Evolutionary conservation across 371 early-diverging fungal species (phyloP).

Genomic region (Apophysomyces variabilis): DNA sequence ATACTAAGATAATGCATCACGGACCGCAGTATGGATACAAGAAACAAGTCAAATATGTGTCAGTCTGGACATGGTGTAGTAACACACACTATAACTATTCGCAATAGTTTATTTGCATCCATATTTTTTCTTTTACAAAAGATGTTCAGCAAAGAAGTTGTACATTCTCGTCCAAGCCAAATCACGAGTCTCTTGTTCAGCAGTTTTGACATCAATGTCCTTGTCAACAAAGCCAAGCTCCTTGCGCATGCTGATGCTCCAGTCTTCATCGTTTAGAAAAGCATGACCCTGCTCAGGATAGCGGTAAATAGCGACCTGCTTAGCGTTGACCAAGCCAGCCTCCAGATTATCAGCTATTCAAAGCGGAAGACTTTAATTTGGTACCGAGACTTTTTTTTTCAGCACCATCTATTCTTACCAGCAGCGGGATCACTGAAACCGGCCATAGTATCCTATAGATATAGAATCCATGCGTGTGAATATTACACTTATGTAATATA

Average conservation of each 20-base stretch:
- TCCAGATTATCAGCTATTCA: conserved; percentile 22
- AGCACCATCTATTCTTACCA: conserved; percentile 8
- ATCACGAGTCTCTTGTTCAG: conserved; percentile 33
- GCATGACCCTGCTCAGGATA: conserved; percentile 47
- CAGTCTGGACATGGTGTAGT: too few species aligned
- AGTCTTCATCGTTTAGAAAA: conserved; percentile 52
- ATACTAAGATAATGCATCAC: too few species aligned
- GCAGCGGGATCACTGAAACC: conserved; percentile 54
- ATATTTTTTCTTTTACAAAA: background rate
- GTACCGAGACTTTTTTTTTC: background rate
- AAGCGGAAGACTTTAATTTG: background rate
- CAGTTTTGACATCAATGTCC: conserved; percentile 20
- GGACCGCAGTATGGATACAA: too few species aligned
- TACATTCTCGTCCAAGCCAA: conserved; percentile 48
- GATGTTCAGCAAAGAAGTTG: conserved; percentile 34
- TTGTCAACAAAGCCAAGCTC: conserved; percentile 38
- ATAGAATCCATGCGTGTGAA: background rate
- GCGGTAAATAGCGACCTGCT: conserved; percentile 42
- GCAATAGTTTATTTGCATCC: background rate
- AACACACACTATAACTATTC: too few species aligned
- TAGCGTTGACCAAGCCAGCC: conserved; percentile 16
- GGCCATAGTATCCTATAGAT: conserved; percentile 28
- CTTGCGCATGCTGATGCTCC: conserved; percentile 39
- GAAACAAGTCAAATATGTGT: too few species aligned
- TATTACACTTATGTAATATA: background rate